phyloP scores from a whole-genome alignment of 2,329 filamentous ascomycete species.

The Thelonectria rubi region DNA sequence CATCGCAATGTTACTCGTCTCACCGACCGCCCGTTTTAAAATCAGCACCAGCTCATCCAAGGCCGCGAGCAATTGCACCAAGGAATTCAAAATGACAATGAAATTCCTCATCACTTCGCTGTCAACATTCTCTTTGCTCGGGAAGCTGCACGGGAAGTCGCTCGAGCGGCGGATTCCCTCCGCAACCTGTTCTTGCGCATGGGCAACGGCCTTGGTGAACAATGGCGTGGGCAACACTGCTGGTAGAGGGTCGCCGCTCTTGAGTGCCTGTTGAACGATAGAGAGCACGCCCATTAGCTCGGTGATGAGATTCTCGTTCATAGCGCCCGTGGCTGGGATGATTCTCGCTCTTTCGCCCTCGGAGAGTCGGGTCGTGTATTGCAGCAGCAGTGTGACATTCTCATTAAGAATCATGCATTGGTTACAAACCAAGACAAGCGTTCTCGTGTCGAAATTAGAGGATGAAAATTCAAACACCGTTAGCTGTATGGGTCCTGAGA shows the following conservation, averaged over 20 bases:
- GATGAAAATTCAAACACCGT: constrained; percentile 21
- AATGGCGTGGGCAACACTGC: constrained; percentile 25
- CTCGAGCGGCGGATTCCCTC: neutral
- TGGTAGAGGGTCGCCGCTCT: constrained; percentile 21
- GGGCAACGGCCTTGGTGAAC: constrained; percentile 1
- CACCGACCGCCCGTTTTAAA: constrained; percentile 14
- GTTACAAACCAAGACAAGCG: constrained; percentile 10
- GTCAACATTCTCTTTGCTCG: neutral
- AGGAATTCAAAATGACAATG: constrained; percentile 7
- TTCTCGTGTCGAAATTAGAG: constrained; percentile 17
- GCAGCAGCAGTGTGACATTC: constrained; percentile 12
- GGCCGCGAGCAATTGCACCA: constrained; percentile 5
- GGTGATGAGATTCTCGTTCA: constrained; percentile 7
- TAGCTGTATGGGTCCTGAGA: constrained; percentile 21
- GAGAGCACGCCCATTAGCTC: constrained; percentile 22
- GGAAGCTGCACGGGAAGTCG: too few species aligned
- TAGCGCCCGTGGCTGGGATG: constrained; percentile 3
- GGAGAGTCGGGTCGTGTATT: constrained; percentile 1
- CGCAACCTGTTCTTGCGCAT: neutral
- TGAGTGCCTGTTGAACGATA: constrained; percentile 17
- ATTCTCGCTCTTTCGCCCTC: constrained; percentile 6
- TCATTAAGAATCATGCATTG: constrained; percentile 22
- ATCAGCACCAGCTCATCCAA: constrained; percentile 16
- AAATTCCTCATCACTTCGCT: neutral
- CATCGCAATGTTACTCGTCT: constrained; percentile 12